Conservation (phyloP, 495 filamentous ascomycete species). For the Penicillium crystallinum region DNA sequence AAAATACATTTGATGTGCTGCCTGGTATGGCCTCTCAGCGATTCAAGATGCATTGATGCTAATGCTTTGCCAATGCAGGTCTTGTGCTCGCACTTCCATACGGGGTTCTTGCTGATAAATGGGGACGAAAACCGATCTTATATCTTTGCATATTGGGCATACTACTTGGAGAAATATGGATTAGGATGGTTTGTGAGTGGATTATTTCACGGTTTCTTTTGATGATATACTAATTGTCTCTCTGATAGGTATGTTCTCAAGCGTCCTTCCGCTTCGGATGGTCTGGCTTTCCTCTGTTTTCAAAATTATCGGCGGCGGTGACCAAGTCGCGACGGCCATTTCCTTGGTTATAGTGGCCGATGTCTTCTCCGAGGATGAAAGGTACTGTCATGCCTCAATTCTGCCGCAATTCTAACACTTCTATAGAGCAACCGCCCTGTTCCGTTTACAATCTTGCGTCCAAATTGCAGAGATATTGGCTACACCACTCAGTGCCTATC, state of each 20-base stretch:
- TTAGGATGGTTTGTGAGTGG: constrained; percentile 1
- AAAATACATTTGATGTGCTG: constrained; percentile 33
- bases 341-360: constrained; percentile 29
- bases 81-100: constrained; percentile 31
- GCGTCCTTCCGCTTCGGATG: constrained; percentile 26
- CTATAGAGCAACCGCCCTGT: constrained; percentile 25
- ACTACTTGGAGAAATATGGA: constrained; percentile 20
- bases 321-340: constrained; percentile 16
- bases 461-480: constrained; percentile 27
- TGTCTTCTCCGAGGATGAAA: constrained; percentile 29
- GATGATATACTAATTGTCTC: not conserved
- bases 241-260: constrained; percentile 18
- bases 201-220: not conserved
- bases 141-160: constrained; percentile 31
- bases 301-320: constrained; percentile 29
- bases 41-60: not conserved
- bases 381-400: constrained; percentile 10
- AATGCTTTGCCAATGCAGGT: constrained; percentile 11
- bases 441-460: constrained; percentile 19
- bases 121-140: constrained; percentile 41
- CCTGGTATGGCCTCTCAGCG: constrained; percentile 20
- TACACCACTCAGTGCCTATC: constrained; percentile 27
- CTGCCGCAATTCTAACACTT: not conserved
- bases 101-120: constrained; percentile 35
- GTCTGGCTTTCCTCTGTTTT: constrained; percentile 28